A percentile compares a stretch with the other conserved stretches of the same genome.
Evolutionary conservation across 768 basidiomycete genomes (phyloP).

Genomic region (Psilocybe azurescens): DNA sequence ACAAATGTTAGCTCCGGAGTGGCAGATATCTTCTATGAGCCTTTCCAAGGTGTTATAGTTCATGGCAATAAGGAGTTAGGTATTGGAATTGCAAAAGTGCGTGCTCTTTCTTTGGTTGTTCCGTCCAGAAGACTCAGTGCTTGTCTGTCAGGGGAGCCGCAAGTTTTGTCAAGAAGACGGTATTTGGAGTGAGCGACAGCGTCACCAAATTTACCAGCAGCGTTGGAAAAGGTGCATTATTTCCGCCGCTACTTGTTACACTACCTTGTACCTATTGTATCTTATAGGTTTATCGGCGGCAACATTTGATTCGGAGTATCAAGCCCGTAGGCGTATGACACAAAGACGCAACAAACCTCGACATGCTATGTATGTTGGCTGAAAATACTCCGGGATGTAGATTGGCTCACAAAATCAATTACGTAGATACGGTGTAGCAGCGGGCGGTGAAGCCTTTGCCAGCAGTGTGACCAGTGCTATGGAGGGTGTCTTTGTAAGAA

Average conservation of each 20-base stretch:
- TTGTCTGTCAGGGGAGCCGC: conserved; percentile 80
- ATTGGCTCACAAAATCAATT: not conserved
- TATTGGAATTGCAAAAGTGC: conserved; percentile 91
- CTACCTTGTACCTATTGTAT: not conserved
- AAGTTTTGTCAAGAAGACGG: conserved; percentile 98
- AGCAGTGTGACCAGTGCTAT: conserved; percentile 94
- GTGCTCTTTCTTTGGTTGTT: not conserved
- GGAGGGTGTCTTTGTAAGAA: conserved; percentile 86
- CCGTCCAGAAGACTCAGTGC: not conserved
- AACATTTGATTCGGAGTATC: conserved; percentile 96
- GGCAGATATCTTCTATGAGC: conserved; percentile 98
- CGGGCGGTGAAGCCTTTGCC: conserved; percentile 93
- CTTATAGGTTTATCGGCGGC: conserved; percentile 88
- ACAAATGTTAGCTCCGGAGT: conserved; percentile 98
- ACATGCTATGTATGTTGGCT: conserved; percentile 82
- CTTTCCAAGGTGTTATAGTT: conserved; percentile 95
- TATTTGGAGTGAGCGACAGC: conserved; percentile 95
- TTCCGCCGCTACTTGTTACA: not conserved
- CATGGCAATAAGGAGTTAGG: conserved; percentile 95
- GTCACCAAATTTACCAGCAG: conserved; percentile 98
- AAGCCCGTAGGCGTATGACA: conserved; percentile 84
- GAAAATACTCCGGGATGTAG: not conserved
- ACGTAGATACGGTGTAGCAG: conserved; percentile 89
- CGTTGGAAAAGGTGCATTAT: conserved; percentile 82
- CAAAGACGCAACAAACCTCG: conserved; percentile 94